phyloP scores from a whole-genome alignment of 306 rosid species.

The Vigna nakashimae region DNA sequence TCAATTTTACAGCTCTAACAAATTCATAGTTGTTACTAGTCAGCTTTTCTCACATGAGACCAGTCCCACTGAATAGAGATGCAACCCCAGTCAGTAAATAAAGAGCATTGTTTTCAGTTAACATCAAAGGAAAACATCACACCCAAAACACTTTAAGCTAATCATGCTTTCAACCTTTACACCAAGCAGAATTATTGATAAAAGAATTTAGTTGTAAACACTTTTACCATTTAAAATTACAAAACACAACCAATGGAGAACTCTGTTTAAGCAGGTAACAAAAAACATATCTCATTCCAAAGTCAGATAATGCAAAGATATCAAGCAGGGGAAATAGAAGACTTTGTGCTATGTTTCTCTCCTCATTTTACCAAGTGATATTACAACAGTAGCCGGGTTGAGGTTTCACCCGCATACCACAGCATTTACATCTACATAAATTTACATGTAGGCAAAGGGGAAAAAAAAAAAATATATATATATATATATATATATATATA shows the following conservation, averaged over 20 bases:
- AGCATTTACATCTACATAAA: constrained; percentile 55
- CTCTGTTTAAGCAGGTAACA: constrained; percentile 4
- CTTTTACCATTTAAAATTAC: neutral
- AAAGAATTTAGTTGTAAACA: neutral
- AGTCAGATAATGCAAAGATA: constrained; percentile 11
- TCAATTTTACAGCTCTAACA: neutral
- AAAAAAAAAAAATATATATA: too few relatives aligned
- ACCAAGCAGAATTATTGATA: neutral
- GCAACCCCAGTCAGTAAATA: neutral
- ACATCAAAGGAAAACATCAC: neutral
- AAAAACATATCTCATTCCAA: neutral
- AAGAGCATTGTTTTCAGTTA: constrained; percentile 11
- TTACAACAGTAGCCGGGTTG: constrained; percentile 63
- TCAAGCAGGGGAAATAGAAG: neutral
- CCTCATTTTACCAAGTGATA: constrained; percentile 47
- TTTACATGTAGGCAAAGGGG: constrained; percentile 52
- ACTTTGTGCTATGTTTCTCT: constrained; percentile 27
- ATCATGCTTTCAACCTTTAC: constrained; percentile 8
- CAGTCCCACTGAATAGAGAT: neutral
- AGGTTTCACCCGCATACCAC: constrained; percentile 58
- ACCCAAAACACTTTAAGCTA: constrained; percentile 4
- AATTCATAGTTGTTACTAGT: neutral
- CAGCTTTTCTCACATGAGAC: constrained; percentile 1
- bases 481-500: too few relatives aligned
- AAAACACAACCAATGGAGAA: neutral